phyloP scores from a whole-genome alignment of 768 basidiomycete species.

The Xanthoconium stramineum region DNA sequence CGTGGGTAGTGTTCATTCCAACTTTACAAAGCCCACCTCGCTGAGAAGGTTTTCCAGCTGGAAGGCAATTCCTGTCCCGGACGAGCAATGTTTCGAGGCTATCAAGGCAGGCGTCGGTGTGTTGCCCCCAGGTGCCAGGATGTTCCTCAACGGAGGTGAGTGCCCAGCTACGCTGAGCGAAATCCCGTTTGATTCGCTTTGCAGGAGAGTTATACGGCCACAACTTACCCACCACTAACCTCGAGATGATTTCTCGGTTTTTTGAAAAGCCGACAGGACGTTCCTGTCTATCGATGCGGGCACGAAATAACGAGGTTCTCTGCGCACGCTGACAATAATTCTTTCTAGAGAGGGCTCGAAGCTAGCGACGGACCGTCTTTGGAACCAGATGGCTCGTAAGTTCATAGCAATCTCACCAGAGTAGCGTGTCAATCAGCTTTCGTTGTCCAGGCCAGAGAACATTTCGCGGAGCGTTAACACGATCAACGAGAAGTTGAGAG shows the following conservation, averaged over 20 bases:
- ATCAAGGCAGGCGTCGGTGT: slow-evolving; percentile 52
- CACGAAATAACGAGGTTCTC: not conserved
- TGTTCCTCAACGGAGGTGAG: slow-evolving; percentile 50
- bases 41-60: slow-evolving; percentile 27
- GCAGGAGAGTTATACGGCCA: slow-evolving; percentile 58
- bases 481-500: slow-evolving; percentile 45
- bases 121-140: slow-evolving; percentile 42
- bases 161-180: not conserved
- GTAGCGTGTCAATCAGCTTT: not conserved
- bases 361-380: not conserved
- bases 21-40: not conserved
- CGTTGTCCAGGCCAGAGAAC: slow-evolving; percentile 31
- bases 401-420: not conserved
- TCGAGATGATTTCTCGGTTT: slow-evolving; percentile 50
- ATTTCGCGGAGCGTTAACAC: slow-evolving; percentile 43
- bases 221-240: slow-evolving; percentile 39
- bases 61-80: slow-evolving; percentile 44
- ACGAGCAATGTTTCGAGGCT: slow-evolving; percentile 59
- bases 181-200: not conserved
- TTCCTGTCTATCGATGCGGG: slow-evolving; percentile 36
- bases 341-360: slow-evolving; percentile 9
- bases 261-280: slow-evolving; percentile 37
- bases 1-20: slow-evolving; percentile 28
- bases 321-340: not conserved
- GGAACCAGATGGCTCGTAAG: slow-evolving; percentile 30